Evolutionary conservation across 2,329 filamentous ascomycete genomes (phyloP).

Genomic region (Cytospora mali): DNA sequence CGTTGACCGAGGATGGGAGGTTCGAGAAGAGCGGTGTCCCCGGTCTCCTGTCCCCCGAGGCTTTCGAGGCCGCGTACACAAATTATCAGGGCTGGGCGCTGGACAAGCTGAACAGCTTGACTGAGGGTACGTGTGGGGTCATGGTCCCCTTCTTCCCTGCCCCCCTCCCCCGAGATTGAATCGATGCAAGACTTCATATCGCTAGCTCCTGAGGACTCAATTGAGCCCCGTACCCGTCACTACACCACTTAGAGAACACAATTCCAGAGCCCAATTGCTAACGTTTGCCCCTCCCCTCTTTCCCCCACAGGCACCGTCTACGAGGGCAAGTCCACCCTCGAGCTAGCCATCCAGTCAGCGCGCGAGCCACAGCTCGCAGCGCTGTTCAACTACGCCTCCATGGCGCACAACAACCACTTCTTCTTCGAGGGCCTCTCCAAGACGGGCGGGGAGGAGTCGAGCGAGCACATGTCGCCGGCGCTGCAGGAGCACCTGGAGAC

Average conservation of each 20-base stretch:
- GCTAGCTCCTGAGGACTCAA: neutral
- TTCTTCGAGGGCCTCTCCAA: conserved; percentile 67
- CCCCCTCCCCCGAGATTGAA: neutral
- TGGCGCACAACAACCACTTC: conserved; percentile 89
- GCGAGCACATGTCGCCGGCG: conserved; percentile 32
- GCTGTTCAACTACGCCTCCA: conserved; percentile 94
- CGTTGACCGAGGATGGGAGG: conserved; percentile 49
- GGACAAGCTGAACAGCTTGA: conserved; percentile 74
- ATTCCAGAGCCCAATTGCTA: no score
- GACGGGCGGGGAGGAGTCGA: conserved; percentile 49
- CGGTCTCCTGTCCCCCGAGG: conserved; percentile 69
- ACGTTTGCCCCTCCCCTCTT: conserved; percentile 4
- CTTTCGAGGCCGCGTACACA: conserved; percentile 77
- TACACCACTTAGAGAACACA: neutral
- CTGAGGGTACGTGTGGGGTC: conserved; percentile 63
- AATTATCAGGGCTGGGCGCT: conserved; percentile 77
- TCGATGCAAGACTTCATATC: no score
- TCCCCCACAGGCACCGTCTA: conserved; percentile 61
- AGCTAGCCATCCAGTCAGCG: conserved; percentile 73
- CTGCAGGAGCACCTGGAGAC: conserved; percentile 64
- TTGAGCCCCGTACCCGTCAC: neutral
- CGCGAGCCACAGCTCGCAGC: conserved; percentile 77
- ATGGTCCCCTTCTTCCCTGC: neutral
- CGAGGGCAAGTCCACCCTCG: conserved; percentile 63
- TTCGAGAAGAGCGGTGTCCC: conserved; percentile 54